Conservation (phyloP, 805 yeast species). For the Brettanomyces nanus region DNA sequence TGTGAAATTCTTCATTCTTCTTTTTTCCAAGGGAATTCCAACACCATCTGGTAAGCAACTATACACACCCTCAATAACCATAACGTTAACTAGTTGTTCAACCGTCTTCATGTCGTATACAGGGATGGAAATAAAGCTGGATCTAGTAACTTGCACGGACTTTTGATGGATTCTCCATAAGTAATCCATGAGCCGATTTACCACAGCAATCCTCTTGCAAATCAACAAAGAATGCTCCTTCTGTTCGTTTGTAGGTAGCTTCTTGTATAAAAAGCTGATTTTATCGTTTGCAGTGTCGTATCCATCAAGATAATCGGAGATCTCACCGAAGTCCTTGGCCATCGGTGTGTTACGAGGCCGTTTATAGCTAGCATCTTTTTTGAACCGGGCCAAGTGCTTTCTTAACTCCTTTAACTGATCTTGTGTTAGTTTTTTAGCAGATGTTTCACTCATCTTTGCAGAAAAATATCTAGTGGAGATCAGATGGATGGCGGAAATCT, state of each 20-base stretch:
- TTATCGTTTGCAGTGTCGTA: conserved; percentile 6
- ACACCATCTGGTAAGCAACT: conserved; percentile 48
- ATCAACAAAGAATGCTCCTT: background rate
- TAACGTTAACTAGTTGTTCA: conserved; percentile 51
- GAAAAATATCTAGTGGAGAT: too few relatives aligned
- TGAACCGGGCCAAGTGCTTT: conserved; percentile 16
- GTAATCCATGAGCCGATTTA: conserved; percentile 29
- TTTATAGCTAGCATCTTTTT: conserved; percentile 17
- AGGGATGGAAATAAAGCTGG: conserved; percentile 52
- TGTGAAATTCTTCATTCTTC: conserved; percentile 45
- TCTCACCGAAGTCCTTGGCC: conserved; percentile 24
- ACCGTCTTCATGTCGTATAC: conserved; percentile 78
- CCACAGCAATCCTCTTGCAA: conserved; percentile 19
- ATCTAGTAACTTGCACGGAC: conserved; percentile 26
- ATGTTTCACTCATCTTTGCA: too few relatives aligned
- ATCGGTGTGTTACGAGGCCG: conserved; percentile 24
- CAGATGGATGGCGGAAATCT: too few relatives aligned
- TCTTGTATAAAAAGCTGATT: conserved; percentile 5
- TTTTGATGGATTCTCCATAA: conserved; percentile 32
- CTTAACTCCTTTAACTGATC: conserved; percentile 14
- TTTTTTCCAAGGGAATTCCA: conserved; percentile 56
- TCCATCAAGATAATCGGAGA: conserved; percentile 13
- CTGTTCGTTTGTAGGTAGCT: background rate
- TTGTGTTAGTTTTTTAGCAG: too few relatives aligned
- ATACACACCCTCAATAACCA: conserved; percentile 66